Conservation (phyloP, 2,329 filamentous ascomycete species). For the Aspergillus nomiae region DNA sequence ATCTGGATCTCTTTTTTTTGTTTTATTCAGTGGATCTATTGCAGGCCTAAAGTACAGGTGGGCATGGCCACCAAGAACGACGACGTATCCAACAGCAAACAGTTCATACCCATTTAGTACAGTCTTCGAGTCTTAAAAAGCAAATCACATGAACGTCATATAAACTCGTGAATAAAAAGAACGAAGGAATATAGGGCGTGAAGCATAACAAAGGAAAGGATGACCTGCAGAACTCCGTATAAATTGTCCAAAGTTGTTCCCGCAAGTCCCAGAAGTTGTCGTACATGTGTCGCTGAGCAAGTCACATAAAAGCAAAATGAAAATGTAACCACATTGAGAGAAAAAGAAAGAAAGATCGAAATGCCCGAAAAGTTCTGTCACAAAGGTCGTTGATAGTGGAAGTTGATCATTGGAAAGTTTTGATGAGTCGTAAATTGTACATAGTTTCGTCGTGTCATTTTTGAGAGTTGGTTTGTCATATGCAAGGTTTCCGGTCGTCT, state of each 20-base stretch:
- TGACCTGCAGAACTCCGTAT: constrained; percentile 24
- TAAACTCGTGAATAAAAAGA: constrained; percentile 10
- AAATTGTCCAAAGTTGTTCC: constrained; percentile 9
- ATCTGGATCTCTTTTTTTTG: neutral
- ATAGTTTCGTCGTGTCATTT: constrained; percentile 23
- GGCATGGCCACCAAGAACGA: constrained; percentile 9
- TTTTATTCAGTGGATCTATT: constrained; percentile 15
- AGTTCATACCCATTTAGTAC: constrained; percentile 12
- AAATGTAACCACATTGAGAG: constrained; percentile 9
- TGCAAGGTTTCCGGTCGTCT: constrained; percentile 23
- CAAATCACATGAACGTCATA: constrained; percentile 20
- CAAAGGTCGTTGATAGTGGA: constrained; percentile 14
- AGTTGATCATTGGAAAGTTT: constrained; percentile 12
- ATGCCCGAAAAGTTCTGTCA: constrained; percentile 17
- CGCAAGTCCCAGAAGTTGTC: constrained; percentile 19
- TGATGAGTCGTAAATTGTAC: constrained; percentile 23
- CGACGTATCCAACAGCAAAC: constrained; percentile 9
- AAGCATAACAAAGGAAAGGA: constrained; percentile 21
- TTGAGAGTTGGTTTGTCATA: constrained; percentile 19
- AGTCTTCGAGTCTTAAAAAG: constrained; percentile 16
- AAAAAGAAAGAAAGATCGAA: constrained; percentile 11
- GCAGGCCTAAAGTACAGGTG: constrained; percentile 15
- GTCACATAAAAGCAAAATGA: constrained; percentile 1
- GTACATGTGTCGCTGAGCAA: constrained; percentile 18
- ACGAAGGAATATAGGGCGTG: constrained; percentile 10